phyloP scores from a whole-genome alignment of 2,329 filamentous ascomycete genomes.

The Talaromyces sp. region DNA sequence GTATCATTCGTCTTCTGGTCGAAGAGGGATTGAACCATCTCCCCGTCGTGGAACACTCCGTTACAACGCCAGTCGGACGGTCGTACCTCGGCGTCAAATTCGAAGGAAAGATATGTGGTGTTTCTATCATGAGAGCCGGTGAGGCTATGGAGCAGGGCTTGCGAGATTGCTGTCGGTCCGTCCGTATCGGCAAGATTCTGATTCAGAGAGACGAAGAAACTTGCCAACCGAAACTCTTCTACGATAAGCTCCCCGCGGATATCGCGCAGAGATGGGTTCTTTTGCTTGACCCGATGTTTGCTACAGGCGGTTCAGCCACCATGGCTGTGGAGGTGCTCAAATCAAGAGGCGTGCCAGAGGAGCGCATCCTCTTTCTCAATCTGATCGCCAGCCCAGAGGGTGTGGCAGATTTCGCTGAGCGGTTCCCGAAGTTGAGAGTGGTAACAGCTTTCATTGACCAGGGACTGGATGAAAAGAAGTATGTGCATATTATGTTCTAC shows the following conservation, averaged over 20 bases:
- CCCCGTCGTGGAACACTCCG: constrained; percentile 80
- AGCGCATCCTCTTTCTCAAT: constrained; percentile 93
- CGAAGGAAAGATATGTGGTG: constrained; percentile 96
- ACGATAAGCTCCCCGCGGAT: constrained; percentile 94
- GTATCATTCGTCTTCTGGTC: constrained; percentile 92
- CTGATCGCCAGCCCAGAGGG: constrained; percentile 96
- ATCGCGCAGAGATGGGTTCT: constrained; percentile 91
- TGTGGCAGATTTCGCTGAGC: constrained; percentile 80
- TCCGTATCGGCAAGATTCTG: constrained; percentile 95
- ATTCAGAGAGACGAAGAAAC: constrained; percentile 98
- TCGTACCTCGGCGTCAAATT: constrained; percentile 90
- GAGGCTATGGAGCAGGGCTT: constrained; percentile 98
- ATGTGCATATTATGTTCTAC: constrained; percentile 35
- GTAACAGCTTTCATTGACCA: constrained; percentile 95
- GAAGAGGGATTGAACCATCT: constrained; percentile 97
- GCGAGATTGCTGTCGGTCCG: constrained; percentile 94
- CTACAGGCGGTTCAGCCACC: constrained; percentile 90
- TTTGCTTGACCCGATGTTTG: constrained; percentile 97
- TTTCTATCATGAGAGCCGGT: constrained; percentile 96
- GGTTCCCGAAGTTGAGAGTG: constrained; percentile 83
- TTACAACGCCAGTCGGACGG: constrained; percentile 86
- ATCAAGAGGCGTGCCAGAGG: constrained; percentile 84
- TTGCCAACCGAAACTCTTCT: constrained; percentile 85
- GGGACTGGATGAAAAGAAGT: constrained; percentile 98
- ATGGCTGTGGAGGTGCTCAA: constrained; percentile 96